Base-by-base conservation (phyloP, 129 eudicot species). In the Artemisia argyi region DNA sequence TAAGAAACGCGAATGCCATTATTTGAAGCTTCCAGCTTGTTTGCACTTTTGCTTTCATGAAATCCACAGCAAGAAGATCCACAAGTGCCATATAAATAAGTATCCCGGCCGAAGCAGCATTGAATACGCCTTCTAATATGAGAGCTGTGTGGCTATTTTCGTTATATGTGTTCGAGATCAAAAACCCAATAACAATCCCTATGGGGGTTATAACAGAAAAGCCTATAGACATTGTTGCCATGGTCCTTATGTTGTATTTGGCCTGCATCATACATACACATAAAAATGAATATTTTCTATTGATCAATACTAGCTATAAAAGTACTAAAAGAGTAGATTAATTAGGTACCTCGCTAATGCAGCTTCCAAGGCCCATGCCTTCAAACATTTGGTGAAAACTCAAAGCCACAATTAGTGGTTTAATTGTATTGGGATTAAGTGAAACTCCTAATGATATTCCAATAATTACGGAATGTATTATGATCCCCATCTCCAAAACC, bases 1-100 rank as follows among this genome's bases (percentile, higher is more conserved):
- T 71, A 24, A 78, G 81, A 8, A 76, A 75, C 0, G 78, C 4
- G 46, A 72, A 55, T 56, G 86, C 85, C 2, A 72, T 14, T 10
- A 47, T 6, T 64, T 71, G 86, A 56, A 87, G 86, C 70, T 65
- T 87, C 12, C 46, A 12, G 63, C 72, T 83, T 24, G 24, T 75
- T 61, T 81, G 85, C 65, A 87, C 57, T 48, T 57, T 83, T 0
- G 88, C 28, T 17, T 78, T 80, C 85, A 83, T 76, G 60, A 83
- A 73, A 54, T 84, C 89, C 12, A 73, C 68, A 0, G 88, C 79
- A 59, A 87, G 77, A 16, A 87, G 80, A 56, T 87, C 92, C 7
- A 87, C 92, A 18, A 87, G 82, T 24, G 92, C 89, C 92, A 87
- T 87, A 50, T 84, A 87, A 5, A 87, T 73, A 9, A 87, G 72